A percentile compares a stretch with the other conserved stretches of the same genome.
phyloP scores from a whole-genome alignment of 23 red algal species.

The Porphyridium purpureum region DNA sequence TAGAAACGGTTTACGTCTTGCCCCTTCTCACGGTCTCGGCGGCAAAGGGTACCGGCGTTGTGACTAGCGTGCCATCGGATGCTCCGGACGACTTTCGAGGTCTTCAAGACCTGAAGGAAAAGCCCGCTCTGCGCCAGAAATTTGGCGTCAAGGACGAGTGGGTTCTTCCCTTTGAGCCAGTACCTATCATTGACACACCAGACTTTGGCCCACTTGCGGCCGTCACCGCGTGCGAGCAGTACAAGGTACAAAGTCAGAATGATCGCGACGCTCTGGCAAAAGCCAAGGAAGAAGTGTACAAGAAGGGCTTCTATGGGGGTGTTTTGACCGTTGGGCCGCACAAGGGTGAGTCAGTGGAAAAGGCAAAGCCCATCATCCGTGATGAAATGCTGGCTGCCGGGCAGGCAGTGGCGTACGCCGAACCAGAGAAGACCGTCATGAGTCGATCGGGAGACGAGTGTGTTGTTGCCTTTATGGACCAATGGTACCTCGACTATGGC shows the following conservation, averaged over 20 bases:
- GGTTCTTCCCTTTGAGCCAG: constrained; percentile 75
- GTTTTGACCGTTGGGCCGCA: constrained; percentile 45
- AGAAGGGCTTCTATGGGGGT: constrained; percentile 90
- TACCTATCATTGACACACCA: constrained; percentile 84
- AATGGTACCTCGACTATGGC: constrained; percentile 97
- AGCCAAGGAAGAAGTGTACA: constrained; percentile 96
- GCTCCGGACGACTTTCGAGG: constrained; percentile 93
- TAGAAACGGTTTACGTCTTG: constrained; percentile 59
- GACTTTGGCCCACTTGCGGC: constrained; percentile 77
- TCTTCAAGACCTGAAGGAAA: constrained; percentile 94
- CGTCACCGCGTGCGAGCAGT: constrained; percentile 59
- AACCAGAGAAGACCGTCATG: constrained; percentile 83
- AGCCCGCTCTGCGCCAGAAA: constrained; percentile 69
- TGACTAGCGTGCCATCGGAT: constrained; percentile 92
- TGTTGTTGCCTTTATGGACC: constrained; percentile 89
- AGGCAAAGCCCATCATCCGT: constrained; percentile 64
- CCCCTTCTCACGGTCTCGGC: constrained; percentile 80
- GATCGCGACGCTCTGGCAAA: constrained; percentile 69
- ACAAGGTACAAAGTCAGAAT: constrained; percentile 83
- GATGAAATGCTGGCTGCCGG: constrained; percentile 38
- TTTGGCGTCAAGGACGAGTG: constrained; percentile 74
- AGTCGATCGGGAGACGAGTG: constrained; percentile 81
- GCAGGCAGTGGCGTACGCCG: constrained; percentile 50
- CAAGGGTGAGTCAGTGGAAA: constrained; percentile 50
- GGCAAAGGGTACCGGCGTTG: constrained; percentile 87